phyloP scores from a whole-genome alignment of 768 basidiomycete genomes.

The Suillus hirtellus region DNA sequence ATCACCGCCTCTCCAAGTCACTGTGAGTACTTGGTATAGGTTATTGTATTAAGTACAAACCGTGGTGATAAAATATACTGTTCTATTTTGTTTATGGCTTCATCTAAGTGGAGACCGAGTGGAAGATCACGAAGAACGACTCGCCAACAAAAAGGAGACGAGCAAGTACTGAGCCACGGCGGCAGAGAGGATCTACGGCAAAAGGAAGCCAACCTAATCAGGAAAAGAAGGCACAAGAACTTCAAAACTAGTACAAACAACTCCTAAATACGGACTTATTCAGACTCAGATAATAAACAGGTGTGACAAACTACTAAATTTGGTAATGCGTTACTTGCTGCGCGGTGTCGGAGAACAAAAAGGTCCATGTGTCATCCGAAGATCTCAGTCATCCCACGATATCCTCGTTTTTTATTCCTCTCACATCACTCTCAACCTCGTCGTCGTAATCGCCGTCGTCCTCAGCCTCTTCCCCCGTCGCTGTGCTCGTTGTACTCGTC shows the following conservation, averaged over 20 bases:
- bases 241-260: slow-evolving; percentile 5
- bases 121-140: slow-evolving; percentile 1
- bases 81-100: neutral
- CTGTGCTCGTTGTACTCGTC: slow-evolving; percentile 9
- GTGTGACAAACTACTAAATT: slow-evolving; percentile 16
- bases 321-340: slow-evolving; percentile 27
- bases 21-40: neutral
- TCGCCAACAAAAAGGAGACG: neutral
- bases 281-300: slow-evolving; percentile 19
- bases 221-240: slow-evolving; percentile 12
- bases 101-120: neutral
- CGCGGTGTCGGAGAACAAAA: slow-evolving; percentile 36
- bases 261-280: slow-evolving; percentile 30
- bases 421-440: slow-evolving; percentile 3
- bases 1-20: neutral
- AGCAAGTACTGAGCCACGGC: neutral
- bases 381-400: slow-evolving; percentile 27
- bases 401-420: slow-evolving; percentile 27
- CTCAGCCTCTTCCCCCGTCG: neutral
- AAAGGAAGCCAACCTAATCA: slow-evolving; percentile 1
- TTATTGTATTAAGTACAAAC: slow-evolving; percentile 5
- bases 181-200: slow-evolving; percentile 4
- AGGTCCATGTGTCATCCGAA: slow-evolving; percentile 26
- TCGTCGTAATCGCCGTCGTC: slow-evolving; percentile 12
- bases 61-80: neutral